Conservation (phyloP, 495 filamentous ascomycete genomes). For the Echria macrotheca region DNA sequence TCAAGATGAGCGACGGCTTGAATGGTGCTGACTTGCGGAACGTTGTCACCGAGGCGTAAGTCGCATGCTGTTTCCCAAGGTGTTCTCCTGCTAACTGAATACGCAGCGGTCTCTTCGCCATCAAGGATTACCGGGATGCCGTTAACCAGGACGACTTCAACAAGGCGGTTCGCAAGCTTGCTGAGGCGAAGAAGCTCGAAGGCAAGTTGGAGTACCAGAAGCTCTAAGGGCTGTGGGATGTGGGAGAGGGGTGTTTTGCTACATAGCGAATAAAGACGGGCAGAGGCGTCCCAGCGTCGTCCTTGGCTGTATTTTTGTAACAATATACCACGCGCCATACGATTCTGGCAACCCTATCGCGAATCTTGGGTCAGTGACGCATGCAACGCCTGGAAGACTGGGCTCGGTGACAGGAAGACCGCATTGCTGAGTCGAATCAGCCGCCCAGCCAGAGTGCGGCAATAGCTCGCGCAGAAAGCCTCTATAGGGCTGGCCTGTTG, state of each 20-base stretch:
- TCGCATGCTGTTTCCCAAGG: constrained; percentile 18
- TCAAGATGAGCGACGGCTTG: constrained; percentile 98
- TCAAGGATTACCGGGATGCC: constrained; percentile 92
- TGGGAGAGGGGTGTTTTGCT: background rate
- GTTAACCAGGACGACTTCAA: constrained; percentile 99
- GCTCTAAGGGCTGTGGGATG: constrained; percentile 50
- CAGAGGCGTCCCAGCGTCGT: background rate
- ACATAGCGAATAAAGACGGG: background rate
- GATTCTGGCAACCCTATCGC: no score
- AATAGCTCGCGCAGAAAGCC: no score
- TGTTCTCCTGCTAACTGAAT: constrained; percentile 21
- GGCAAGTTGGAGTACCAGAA: constrained; percentile 98
- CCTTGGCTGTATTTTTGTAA: constrained; percentile 23
- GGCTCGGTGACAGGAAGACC: no score
- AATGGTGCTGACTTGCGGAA: constrained; percentile 98
- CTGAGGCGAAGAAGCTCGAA: constrained; percentile 95
- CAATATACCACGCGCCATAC: background rate
- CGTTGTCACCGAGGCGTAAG: constrained; percentile 97
- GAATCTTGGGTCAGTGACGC: no score
- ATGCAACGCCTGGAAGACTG: no score
- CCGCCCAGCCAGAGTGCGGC: no score
- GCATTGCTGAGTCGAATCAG: no score
- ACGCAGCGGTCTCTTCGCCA: constrained; percentile 82
- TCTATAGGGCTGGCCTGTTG: no score
- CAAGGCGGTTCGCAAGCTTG: constrained; percentile 94